Percentiles rank a stretch among this genome's conserved stretches.
Evolutionary conservation across 225 moss, liverwort and hornwort genomes (phyloP).

Genomic region (Rhytidiadelphus loreus): DNA sequence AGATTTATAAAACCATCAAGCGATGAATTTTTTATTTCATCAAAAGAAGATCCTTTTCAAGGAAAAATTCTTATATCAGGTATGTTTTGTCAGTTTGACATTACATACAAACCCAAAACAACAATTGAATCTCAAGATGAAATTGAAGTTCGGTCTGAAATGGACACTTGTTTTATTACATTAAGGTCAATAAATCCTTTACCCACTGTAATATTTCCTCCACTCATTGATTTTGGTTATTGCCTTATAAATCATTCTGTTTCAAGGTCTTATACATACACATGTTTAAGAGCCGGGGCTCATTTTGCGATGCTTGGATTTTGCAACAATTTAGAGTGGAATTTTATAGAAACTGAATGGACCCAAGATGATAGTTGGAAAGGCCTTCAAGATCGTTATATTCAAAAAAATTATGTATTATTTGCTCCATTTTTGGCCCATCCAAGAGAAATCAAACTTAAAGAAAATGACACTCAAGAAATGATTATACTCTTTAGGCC

Average conservation of each 20-base stretch:
- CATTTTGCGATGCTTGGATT: slow-evolving; percentile 35
- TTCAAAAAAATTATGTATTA: slow-evolving; percentile 23
- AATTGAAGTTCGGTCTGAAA: slow-evolving; percentile 48
- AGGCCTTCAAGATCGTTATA: slow-evolving; percentile 29
- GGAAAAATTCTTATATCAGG: slow-evolving; percentile 66
- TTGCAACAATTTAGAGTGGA: neutral
- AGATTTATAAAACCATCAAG: slow-evolving; percentile 69
- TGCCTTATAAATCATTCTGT: slow-evolving; percentile 52
- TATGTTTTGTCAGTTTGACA: slow-evolving; percentile 58
- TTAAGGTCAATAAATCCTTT: slow-evolving; percentile 63
- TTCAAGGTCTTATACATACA: slow-evolving; percentile 22
- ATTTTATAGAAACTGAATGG: slow-evolving; percentile 1
- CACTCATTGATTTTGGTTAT: slow-evolving; percentile 48
- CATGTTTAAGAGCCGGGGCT: slow-evolving; percentile 42
- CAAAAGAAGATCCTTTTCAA: slow-evolving; percentile 70
- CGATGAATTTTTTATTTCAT: slow-evolving; percentile 42
- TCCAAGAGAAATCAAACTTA: slow-evolving; percentile 30
- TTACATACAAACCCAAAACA: slow-evolving; percentile 45
- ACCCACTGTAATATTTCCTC: slow-evolving; percentile 54
- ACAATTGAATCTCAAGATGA: slow-evolving; percentile 23
- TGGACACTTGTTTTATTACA: slow-evolving; percentile 37
- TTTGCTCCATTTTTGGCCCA: slow-evolving; percentile 61
- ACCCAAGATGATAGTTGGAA: slow-evolving; percentile 34
- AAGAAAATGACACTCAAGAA: slow-evolving; percentile 53
- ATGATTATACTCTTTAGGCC: slow-evolving; percentile 69